Evolutionary conservation across 2,329 filamentous ascomycete genomes (phyloP), one percentile per base, ranked within the genome.

Genomic region (Alternaria atra): DNA sequence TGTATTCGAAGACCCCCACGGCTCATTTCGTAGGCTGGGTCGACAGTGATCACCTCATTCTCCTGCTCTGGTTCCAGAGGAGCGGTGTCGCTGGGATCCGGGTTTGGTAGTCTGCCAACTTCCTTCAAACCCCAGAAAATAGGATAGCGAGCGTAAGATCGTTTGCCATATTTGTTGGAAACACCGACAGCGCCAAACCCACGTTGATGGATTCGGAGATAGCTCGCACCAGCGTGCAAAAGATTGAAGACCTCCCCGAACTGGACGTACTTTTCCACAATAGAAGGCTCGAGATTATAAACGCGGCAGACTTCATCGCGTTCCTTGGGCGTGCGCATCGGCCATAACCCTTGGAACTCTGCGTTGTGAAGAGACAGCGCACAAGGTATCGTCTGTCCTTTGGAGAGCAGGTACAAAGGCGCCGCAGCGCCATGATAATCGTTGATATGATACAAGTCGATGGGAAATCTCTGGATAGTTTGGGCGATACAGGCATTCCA

Each of bases 401-500:
- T 27, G 3, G 40, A 43, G 23, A 43, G 40, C 40, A 43, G 25
- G 1, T 43, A 43, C 40, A 43, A 43, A 13, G 40, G 40, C 4
- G 40, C 40, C 1, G 40, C 40, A 3, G 40, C 40, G 40, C 40
- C 40, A n/a, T 43, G 40, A 5, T 43, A 43, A 27, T 43, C 40
- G 40, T 43, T 43, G 40, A 43, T 43, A 15, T 43, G 40, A 8
- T 43, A 43, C 40, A 43, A 23, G 25, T 43, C 40, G 40, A 43
- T 43, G 4, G 40, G 40, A 72, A 90, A 91, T 15, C 89, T 84
- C 57, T 84, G 83, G 65, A 90, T 85, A 1, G 87, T 80, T 66
- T 88, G 83, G 7, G 88, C 87, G 67, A 91, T 90, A 72, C 89
- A 91, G 73, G 87, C 86, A 65, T 91, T 91, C 89, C 89, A 91